Evolutionary conservation across 306 rosid species (phyloP), one percentile per base, ranked within the genome.

Genomic region (Rubus parviflorus): DNA sequence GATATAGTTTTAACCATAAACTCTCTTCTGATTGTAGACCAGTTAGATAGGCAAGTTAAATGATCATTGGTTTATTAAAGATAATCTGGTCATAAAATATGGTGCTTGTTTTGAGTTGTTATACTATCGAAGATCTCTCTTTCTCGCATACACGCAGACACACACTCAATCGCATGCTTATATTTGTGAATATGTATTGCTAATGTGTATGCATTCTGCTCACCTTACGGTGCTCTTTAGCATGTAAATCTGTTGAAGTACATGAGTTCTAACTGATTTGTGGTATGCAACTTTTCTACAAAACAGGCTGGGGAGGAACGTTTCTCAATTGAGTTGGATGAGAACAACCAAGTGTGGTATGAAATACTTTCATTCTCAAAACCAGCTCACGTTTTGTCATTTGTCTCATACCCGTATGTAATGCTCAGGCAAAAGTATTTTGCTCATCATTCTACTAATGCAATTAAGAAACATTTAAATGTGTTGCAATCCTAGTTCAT

Each of bases 261-360:
- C 41, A 12, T 8, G 38, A 51, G 62, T 53, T 60, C 38, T 40
- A 22, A 38, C 65, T 72, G 66, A 54, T 53, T 72, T n/a, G 10
- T 68, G 71, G 19, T 13, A 1, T 60, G 37, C 48, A 67, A 79
- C n/a, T 79, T 62, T 80, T 54, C 57, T 30, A 16, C 40, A 70
- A 64, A 52, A 73, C 94, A 94, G 98, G 96, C 97, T 3, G 98
- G 97, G 68, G 98, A 94, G 81, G 98, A 94, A 67, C 87, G 97
- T 6, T 94, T 94, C 86, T 88, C 97, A 45, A 68, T 94, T 16
- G 93, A 90, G 87, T 81, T 94, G 73, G 98, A 94, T 25, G 90
- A 83, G 86, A 88, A 92, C 71, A 89, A 88, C 77, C 95, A 89
- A 79, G 98, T 94, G 72, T 94, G 98, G 98, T 92, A 94, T 74